Conservation (phyloP, 768 basidiomycete genomes). For the Pulveroboletus ravenelii region DNA sequence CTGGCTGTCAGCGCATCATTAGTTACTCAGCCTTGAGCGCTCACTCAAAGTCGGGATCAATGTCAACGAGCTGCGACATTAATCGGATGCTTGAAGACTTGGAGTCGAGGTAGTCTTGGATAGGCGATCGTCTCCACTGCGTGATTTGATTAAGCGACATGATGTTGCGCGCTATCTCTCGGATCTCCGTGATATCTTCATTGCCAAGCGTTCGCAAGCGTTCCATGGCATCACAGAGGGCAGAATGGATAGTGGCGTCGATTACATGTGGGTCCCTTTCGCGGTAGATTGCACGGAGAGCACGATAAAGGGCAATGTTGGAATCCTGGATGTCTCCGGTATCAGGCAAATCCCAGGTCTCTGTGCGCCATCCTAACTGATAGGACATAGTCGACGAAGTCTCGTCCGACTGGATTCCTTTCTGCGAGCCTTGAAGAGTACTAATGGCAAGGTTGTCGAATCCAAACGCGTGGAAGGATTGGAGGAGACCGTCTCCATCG, state of each 20-base stretch:
- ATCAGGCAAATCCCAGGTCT: slow-evolving; percentile 91
- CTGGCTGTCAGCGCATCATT: slow-evolving; percentile 8
- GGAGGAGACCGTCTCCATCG: slow-evolving; percentile 62
- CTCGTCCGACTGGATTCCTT: slow-evolving; percentile 25
- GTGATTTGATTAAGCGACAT: slow-evolving; percentile 79
- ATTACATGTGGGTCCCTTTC: slow-evolving; percentile 57
- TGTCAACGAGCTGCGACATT: slow-evolving; percentile 42
- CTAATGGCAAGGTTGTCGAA: slow-evolving; percentile 84
- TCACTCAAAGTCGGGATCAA: slow-evolving; percentile 64
- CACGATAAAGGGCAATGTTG: slow-evolving; percentile 65
- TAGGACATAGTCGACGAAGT: slow-evolving; percentile 55
- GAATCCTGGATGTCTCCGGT: slow-evolving; percentile 39
- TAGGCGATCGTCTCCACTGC: slow-evolving; percentile 47
- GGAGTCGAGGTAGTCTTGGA: slow-evolving; percentile 27
- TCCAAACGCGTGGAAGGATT: slow-evolving; percentile 84
- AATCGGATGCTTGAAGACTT: slow-evolving; percentile 31
- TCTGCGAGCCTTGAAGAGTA: slow-evolving; percentile 46
- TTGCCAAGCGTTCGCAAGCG: slow-evolving; percentile 62
- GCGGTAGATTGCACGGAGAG: slow-evolving; percentile 77
- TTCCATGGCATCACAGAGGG: slow-evolving; percentile 57
- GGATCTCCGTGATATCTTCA: slow-evolving; percentile 77
- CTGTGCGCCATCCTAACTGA: slow-evolving; percentile 89
- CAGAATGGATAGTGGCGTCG: slow-evolving; percentile 44
- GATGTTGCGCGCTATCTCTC: slow-evolving; percentile 61
- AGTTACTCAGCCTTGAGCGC: slow-evolving; percentile 25